Percentiles rank a stretch among this genome's conserved stretches.
Evolutionary conservation across 2,329 filamentous ascomycete species (phyloP).

Genomic region (Sclerotinia glacialis): DNA sequence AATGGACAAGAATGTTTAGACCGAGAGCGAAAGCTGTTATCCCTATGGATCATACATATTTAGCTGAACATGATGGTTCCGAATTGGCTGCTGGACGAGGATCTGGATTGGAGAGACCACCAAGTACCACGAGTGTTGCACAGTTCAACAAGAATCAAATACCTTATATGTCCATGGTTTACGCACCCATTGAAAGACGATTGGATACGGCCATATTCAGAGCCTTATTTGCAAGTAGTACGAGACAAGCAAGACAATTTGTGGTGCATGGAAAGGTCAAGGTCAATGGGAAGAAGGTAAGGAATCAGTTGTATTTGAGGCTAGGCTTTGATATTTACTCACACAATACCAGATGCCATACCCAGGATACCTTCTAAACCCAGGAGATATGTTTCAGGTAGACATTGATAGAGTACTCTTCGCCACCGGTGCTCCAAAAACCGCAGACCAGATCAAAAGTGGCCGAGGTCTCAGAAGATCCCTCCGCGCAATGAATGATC

Average conservation of each 20-base stretch:
- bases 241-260: slow-evolving; percentile 89
- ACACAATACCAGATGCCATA: slow-evolving; percentile 70
- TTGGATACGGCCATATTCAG: slow-evolving; percentile 94
- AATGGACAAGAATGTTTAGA: slow-evolving; percentile 93
- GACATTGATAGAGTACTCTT: slow-evolving; percentile 84
- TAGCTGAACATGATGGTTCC: slow-evolving; percentile 79
- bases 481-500: slow-evolving; percentile 25
- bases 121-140: slow-evolving; percentile 32
- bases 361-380: slow-evolving; percentile 91
- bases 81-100: slow-evolving; percentile 81
- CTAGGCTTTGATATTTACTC: not conserved
- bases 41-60: slow-evolving; percentile 76
- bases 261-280: slow-evolving; percentile 89
- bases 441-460: slow-evolving; percentile 34
- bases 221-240: slow-evolving; percentile 89
- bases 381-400: slow-evolving; percentile 97
- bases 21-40: slow-evolving; percentile 77
- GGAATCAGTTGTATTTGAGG: slow-evolving; percentile 23
- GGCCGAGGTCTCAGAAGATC: slow-evolving; percentile 28
- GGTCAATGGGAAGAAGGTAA: slow-evolving; percentile 93
- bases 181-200: slow-evolving; percentile 83
- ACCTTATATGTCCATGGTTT: slow-evolving; percentile 96
- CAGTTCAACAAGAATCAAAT: slow-evolving; percentile 57
- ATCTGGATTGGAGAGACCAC: slow-evolving; percentile 52
- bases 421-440: slow-evolving; percentile 75